phyloP scores from a whole-genome alignment of 768 basidiomycete genomes.

The Suillus alpinus region DNA sequence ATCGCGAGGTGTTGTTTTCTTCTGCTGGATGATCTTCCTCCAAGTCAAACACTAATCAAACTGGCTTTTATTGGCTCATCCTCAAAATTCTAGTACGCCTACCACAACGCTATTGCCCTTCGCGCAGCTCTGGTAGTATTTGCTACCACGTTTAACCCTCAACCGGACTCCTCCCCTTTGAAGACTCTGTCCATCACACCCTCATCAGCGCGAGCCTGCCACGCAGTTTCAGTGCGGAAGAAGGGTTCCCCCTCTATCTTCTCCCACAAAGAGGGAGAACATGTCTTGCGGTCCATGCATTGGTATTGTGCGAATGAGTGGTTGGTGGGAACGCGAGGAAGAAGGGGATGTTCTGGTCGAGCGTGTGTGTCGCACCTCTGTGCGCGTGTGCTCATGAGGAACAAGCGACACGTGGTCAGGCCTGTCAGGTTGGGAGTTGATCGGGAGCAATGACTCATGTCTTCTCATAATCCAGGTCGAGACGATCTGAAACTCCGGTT shows the following conservation, averaged over 20 bases:
- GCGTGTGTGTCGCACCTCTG: not conserved
- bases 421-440: not conserved
- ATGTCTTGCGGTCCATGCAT: not conserved
- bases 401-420: constrained; percentile 4
- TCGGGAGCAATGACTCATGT: not conserved
- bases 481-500: not conserved
- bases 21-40: not conserved
- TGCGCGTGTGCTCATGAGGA: not conserved
- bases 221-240: not conserved
- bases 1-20: too few species aligned
- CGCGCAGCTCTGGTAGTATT: not conserved
- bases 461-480: not conserved
- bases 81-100: not conserved
- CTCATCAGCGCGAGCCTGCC: not conserved
- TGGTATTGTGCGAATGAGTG: not conserved
- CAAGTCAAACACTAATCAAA: not conserved
- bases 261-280: not conserved
- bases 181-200: not conserved
- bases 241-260: not conserved
- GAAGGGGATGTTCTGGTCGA: not conserved
- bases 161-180: not conserved
- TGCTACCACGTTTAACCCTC: not conserved
- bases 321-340: not conserved
- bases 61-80: not conserved
- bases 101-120: not conserved